Evolutionary conservation across 805 yeast species (phyloP).

Genomic region (Kregervanrija pseudodelftensis): DNA sequence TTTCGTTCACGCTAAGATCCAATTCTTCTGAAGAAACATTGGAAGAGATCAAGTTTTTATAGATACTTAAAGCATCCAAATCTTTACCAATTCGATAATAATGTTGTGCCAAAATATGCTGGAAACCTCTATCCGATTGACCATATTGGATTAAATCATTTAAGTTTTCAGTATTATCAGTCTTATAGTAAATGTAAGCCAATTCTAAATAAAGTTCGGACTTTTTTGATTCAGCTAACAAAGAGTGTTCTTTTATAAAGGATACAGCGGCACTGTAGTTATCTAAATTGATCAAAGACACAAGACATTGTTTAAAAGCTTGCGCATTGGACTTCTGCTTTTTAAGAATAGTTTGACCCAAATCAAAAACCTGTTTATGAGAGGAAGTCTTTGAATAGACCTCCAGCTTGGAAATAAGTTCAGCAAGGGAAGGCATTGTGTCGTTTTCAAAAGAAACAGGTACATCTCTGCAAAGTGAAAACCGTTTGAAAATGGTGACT

Average conservation of each 20-base stretch:
- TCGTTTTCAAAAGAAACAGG: background rate
- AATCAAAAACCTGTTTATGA: conserved; percentile 27
- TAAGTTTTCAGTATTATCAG: conserved; percentile 27
- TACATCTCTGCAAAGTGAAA: background rate
- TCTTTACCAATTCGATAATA: conserved; percentile 42
- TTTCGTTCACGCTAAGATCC: conserved; percentile 58
- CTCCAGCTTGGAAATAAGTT: conserved; percentile 29
- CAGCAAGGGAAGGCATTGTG: conserved; percentile 11
- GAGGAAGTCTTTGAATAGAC: conserved; percentile 30
- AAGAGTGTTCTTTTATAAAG: conserved; percentile 6
- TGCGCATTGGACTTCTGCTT: conserved; percentile 21
- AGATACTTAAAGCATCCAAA: conserved; percentile 38
- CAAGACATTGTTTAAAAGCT: conserved; percentile 37
- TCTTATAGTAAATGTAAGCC: conserved; percentile 54
- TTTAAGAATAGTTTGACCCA: conserved; percentile 23
- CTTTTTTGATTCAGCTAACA: background rate
- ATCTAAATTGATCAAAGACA: conserved; percentile 56
- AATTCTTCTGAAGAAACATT: conserved; percentile 33
- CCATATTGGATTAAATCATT: conserved; percentile 13
- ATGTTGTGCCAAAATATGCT: conserved; percentile 47
- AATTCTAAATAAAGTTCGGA: conserved; percentile 36
- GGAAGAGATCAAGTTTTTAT: conserved; percentile 32
- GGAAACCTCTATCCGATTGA: conserved; percentile 29
- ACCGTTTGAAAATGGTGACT: background rate
- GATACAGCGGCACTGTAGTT: conserved; percentile 42